Evolutionary conservation across 2,329 filamentous ascomycete species (phyloP), one percentile per base, ranked within the genome.

Genomic region (Colletotrichum sp.): DNA sequence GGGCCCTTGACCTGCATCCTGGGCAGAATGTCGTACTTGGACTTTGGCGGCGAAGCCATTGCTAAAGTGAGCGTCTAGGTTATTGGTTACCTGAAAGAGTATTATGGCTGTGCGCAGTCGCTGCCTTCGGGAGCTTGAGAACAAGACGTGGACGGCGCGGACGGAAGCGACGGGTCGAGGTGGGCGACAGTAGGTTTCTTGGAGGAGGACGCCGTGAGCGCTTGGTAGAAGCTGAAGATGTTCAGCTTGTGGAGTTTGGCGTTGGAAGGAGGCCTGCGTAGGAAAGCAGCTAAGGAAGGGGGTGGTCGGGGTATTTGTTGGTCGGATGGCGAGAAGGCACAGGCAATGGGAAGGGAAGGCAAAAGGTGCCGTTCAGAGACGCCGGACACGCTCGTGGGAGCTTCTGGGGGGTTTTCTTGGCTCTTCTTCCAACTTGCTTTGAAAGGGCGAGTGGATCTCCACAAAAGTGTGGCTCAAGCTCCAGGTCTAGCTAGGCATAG

Each of bases 1-100:
- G 93, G 93, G 21, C 88, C 87, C 82, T 90, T 91, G 82, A 91
- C 92, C 79, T 84, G 82, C 82, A 91, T 88, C 78, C 89, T 89
- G 69, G 87, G 86, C 62, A 82, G 78, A 76, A 87, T 78, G 72
- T 78, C 77, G 49, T 78, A 62, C 71, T 79, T 77, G 26, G 72
- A 72, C 55, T 66, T 76, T 49, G 76, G 68, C 21, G 67, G 68
- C 16, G 67, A 52, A 59, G 73, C 60, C 76, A 77, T 77, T 36
- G 59, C 52, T 44, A 26, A n/a, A 63, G 18, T 15, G 24, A 39
- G 24, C 28, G 39, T 26, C 18, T 55, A n/a, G 30, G 49, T 8
- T 63, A 62, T 21, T 34, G 55, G 34, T 32, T 44, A 57, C 32
- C 65, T 60, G 60, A 44, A 52, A 21, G n/a, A 9, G 8, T 64